phyloP scores from a whole-genome alignment of 228 moss, liverwort and hornwort species.

The Sphagnum fallax region DNA sequence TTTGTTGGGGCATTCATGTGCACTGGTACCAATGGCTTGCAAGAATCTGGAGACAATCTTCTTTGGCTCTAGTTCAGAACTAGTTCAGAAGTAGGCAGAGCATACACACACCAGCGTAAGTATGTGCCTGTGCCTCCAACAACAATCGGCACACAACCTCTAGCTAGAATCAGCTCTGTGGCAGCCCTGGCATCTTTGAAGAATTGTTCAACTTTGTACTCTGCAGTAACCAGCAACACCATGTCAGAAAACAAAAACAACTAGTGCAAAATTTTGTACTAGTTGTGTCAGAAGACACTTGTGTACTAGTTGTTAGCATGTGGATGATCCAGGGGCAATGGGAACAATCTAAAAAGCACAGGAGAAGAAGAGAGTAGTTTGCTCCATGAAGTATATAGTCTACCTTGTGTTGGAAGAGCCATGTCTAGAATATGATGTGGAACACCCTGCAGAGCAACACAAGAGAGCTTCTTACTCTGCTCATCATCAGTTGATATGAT shows the following conservation, averaged over 20 bases:
- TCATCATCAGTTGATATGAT: no score
- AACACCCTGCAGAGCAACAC: slow-evolving; percentile 9
- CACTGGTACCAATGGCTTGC: background rate
- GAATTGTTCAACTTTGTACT: slow-evolving; percentile 38
- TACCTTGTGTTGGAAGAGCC: no score
- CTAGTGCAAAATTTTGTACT: background rate
- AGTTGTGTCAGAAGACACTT: no score
- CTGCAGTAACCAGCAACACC: slow-evolving; percentile 2
- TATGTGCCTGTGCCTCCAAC: slow-evolving; percentile 49
- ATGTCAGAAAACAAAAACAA: background rate
- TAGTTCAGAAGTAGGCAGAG: background rate
- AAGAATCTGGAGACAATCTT: background rate
- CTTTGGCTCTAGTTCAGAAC: background rate
- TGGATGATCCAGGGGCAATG: background rate
- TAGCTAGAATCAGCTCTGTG: slow-evolving; percentile 29
- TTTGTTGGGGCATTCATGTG: background rate
- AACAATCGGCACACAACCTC: slow-evolving; percentile 35
- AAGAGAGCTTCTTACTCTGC: no score
- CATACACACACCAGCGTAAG: slow-evolving; percentile 22
- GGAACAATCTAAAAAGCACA: no score
- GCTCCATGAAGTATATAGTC: no score
- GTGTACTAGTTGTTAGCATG: background rate
- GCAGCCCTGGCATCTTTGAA: slow-evolving; percentile 41
- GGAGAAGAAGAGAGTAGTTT: no score
- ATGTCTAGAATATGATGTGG: background rate